A percentile compares a stretch with the other conserved stretches of the same genome.
These are phyloP conservation scores for Immersiporthe knoxdaviesiana DNA, from an alignment of 2,329 filamentous ascomycete genomes.

Conservation along the genomic window DNA sequence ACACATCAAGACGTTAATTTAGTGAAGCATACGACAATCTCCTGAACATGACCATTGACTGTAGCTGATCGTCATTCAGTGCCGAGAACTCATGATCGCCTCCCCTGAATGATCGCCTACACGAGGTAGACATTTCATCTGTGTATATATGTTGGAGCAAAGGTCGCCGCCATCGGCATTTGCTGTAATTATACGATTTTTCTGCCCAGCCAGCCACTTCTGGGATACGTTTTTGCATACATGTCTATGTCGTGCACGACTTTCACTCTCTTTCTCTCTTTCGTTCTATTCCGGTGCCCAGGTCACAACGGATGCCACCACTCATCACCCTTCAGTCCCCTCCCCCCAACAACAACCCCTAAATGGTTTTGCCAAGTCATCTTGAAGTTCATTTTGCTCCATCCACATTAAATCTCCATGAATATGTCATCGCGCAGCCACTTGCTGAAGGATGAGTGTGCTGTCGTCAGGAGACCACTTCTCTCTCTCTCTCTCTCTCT, in stretches of 20 bases:
- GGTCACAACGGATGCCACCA: neutral
- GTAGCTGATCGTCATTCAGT: neutral
- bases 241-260: neutral
- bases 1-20: slow-evolving; percentile 15
- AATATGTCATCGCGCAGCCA: slow-evolving; percentile 17
- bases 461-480: neutral
- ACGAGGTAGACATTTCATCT: neutral
- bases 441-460: slow-evolving; percentile 15
- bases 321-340: neutral
- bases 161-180: neutral
- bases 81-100: neutral
- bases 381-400: neutral
- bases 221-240: neutral
- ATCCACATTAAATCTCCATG: neutral
- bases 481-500: neutral
- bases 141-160: neutral
- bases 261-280: neutral
- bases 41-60: slow-evolving; percentile 12
- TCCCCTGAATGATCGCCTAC: neutral
- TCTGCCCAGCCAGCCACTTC: neutral
- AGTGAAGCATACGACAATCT: slow-evolving; percentile 23
- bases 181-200: neutral
- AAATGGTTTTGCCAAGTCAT: neutral
- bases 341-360: neutral
- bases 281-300: neutral